Evolutionary conservation across 2,329 filamentous ascomycete species (phyloP).

Genomic region (Aciculosporium take): DNA sequence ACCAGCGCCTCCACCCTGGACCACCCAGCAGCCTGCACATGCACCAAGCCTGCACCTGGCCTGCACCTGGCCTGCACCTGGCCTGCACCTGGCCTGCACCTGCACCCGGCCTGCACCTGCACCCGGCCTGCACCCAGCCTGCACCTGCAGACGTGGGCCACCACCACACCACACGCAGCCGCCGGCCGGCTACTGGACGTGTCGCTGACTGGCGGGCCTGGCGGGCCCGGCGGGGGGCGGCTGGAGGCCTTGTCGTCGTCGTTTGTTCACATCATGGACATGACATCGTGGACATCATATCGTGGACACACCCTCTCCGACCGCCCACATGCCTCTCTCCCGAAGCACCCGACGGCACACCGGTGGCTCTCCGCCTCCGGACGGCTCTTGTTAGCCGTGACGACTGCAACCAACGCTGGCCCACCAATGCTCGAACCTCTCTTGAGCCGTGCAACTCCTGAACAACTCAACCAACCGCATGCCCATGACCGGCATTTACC

Average conservation of each 20-base stretch:
- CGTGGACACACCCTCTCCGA: neutral
- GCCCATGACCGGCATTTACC: neutral
- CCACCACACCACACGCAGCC: neutral
- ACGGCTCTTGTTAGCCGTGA: too few species aligned
- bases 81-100: neutral
- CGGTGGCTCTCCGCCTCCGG: too few species aligned
- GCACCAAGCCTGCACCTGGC: too few species aligned
- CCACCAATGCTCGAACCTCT: neutral
- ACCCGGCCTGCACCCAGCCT: neutral
- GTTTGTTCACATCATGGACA: too few species aligned
- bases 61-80: too few species aligned
- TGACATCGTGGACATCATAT: too few species aligned
- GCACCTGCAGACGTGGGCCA: neutral
- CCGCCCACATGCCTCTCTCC: too few species aligned
- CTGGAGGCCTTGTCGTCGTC: too few species aligned
- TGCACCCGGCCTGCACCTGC: neutral
- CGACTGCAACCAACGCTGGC: neutral
- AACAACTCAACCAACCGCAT: neutral
- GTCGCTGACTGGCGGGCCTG: neutral
- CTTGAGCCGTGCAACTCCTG: neutral
- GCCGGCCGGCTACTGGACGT: neutral
- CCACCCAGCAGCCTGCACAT: neutral
- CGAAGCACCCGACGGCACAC: neutral
- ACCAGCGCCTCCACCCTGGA: neutral
- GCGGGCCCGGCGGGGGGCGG: neutral